These are phyloP conservation scores for Stagonosporopsis vannaccii DNA, from an alignment of 2,329 filamentous ascomycete species.

Conservation along the genomic window DNA sequence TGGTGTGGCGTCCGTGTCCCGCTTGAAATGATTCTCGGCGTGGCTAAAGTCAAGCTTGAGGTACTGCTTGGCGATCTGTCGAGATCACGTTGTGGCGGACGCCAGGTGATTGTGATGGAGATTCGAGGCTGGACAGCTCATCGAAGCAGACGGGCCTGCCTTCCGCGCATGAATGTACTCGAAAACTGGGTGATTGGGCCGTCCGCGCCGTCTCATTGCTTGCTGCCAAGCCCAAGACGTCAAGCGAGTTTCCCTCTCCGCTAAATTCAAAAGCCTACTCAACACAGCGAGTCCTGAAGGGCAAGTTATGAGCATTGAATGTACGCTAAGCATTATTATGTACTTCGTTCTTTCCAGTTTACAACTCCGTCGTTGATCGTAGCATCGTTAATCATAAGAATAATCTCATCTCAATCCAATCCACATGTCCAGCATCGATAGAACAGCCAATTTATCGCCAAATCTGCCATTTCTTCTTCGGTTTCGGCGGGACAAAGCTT, in stretches of 20 bases:
- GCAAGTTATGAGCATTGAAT: background rate
- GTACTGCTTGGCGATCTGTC: background rate
- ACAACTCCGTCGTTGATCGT: constrained; percentile 1
- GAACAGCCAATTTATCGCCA: constrained; percentile 30
- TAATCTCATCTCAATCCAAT: background rate
- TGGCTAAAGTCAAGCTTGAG: background rate
- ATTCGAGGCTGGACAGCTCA: background rate
- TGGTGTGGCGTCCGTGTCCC: constrained; percentile 11
- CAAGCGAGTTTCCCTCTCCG: background rate
- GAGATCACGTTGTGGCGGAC: background rate
- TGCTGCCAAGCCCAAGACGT: background rate
- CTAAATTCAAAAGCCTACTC: background rate
- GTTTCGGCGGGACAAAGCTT: constrained; percentile 46
- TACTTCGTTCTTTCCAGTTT: background rate
- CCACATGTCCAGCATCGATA: background rate
- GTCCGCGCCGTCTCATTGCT: background rate
- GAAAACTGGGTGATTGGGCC: background rate
- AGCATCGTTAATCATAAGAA: constrained; percentile 8
- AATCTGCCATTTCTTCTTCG: constrained; percentile 51
- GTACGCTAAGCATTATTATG: constrained; percentile 6
- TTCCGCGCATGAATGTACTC: background rate
- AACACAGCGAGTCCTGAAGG: background rate
- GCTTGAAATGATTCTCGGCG: background rate
- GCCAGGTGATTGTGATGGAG: background rate
- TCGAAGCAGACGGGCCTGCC: background rate